Conservation (phyloP, 306 rosid genomes). For the Quercus dentata region DNA sequence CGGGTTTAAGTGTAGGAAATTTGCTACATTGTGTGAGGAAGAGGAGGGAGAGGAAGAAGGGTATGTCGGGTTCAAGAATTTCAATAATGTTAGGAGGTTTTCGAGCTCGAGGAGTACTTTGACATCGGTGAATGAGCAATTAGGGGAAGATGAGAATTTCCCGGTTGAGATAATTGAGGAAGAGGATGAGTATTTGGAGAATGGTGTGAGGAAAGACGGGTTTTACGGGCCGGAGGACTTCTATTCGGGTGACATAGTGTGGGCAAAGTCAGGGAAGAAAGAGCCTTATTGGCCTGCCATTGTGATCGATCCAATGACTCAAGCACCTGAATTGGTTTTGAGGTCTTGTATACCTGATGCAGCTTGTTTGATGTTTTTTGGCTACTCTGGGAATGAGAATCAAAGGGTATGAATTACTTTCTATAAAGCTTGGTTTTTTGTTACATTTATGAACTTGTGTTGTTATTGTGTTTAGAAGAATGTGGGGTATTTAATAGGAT, state of each 20-base stretch:
- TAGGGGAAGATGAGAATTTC: conserved; percentile 42
- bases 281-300: conserved; percentile 99
- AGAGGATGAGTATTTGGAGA: conserved; percentile 32
- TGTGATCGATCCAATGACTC: conserved; percentile 87
- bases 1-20: conserved; percentile 37
- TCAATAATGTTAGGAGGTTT: conserved; percentile 36
- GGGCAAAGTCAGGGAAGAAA: conserved; percentile 94
- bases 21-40: conserved; percentile 50
- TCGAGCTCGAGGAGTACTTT: conserved; percentile 45
- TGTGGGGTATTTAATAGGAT: conserved; percentile 29
- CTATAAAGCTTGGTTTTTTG: conserved; percentile 10
- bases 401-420: conserved; percentile 64
- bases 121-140: conserved; percentile 33
- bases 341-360: conserved; percentile 90
- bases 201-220: conserved; percentile 42
- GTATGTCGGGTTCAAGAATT: conserved; percentile 31
- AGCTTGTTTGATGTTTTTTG: conserved; percentile 98
- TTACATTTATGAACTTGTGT: conserved; percentile 11
- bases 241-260: conserved; percentile 86
- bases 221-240: conserved; percentile 91
- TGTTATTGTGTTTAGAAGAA: conserved; percentile 11
- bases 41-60: conserved; percentile 28
- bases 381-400: conserved; percentile 70
- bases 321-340: conserved; percentile 92
- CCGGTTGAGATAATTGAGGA: conserved; percentile 41